Conservation (phyloP, 228 moss, liverwort and hornwort genomes). For the Sphagnum fallax region DNA sequence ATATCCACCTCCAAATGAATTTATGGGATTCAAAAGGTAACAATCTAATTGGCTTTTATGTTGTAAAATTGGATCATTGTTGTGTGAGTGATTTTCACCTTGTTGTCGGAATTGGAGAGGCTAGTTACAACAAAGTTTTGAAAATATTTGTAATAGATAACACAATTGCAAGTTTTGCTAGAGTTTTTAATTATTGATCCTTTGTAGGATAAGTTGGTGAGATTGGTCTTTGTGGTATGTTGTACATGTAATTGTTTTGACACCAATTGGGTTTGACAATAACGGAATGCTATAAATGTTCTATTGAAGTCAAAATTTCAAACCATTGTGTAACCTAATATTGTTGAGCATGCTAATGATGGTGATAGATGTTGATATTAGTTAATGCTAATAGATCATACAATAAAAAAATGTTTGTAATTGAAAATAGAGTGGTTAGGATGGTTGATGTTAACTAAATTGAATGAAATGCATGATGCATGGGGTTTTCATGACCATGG, state of each 20-base stretch:
- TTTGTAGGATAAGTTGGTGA: background rate
- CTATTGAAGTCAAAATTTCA: conserved; percentile 1
- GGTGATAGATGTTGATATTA: conserved; percentile 3
- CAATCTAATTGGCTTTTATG: conserved; percentile 1
- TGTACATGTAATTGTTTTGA: background rate
- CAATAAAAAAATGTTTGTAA: background rate
- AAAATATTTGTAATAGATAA: background rate
- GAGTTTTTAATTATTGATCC: background rate
- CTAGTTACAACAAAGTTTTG: background rate
- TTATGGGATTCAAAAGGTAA: background rate
- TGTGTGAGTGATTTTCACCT: background rate
- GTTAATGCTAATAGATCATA: conserved; percentile 5
- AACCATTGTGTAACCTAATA: background rate
- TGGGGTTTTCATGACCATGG: conserved; percentile 3
- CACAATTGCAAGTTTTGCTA: background rate
- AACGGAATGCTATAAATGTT: background rate
- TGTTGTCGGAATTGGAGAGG: background rate
- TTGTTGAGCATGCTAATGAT: conserved; percentile 8
- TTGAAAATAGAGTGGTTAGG: background rate
- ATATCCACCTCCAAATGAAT: background rate
- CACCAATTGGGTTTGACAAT: background rate
- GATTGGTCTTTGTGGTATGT: background rate
- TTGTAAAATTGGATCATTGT: background rate
- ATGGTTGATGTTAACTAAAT: background rate
- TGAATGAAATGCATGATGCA: background rate